These are phyloP conservation scores for Irpex lacteus DNA, from an alignment of 1,284 basidiomycete species.

Conservation along the genomic window DNA sequence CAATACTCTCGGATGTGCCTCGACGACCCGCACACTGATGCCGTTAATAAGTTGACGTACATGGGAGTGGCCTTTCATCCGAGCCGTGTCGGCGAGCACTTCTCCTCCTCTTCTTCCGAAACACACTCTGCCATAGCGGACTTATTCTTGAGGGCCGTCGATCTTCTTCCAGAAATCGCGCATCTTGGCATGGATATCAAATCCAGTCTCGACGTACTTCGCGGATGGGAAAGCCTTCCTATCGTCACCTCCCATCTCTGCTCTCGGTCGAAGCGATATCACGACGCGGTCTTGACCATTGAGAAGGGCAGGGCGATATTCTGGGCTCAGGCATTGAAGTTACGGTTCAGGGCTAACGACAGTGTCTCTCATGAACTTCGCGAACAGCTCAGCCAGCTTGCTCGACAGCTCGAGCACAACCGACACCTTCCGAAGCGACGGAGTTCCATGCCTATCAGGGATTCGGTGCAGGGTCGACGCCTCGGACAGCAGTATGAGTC, in stretches of 20 bases:
- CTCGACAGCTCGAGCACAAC: background rate
- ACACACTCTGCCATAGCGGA: background rate
- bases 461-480: background rate
- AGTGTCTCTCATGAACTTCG: slow-evolving; percentile 3
- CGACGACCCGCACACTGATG: background rate
- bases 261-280: background rate
- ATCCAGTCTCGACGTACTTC: background rate
- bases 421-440: background rate
- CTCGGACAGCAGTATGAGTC: slow-evolving; percentile 4
- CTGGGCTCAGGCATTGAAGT: slow-evolving; percentile 11
- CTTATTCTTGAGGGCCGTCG: background rate
- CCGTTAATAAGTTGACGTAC: background rate
- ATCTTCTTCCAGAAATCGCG: background rate
- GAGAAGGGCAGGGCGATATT: slow-evolving; percentile 11
- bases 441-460: background rate
- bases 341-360: slow-evolving; percentile 4
- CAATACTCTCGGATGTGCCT: background rate
- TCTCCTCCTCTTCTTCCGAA: background rate
- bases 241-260: background rate
- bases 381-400: background rate
- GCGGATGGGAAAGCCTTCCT: background rate
- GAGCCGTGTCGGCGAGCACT: background rate
- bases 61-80: background rate
- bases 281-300: slow-evolving; percentile 6
- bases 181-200: background rate